Conservation (phyloP, 2,329 filamentous ascomycete species). For the Herpotrichia juniperi region DNA sequence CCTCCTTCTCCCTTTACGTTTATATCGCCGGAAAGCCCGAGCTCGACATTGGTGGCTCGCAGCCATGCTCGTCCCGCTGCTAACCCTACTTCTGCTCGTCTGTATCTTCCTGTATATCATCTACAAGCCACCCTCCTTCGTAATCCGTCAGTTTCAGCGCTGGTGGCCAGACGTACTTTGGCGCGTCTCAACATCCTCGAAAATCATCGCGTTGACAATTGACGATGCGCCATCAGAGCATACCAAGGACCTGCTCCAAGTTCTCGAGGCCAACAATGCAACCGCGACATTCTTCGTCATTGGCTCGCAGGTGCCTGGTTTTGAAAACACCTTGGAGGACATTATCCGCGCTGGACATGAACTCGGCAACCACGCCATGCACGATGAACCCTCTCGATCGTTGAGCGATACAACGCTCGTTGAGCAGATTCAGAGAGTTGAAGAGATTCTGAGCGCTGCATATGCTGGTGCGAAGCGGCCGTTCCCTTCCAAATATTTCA, state of each 20-base stretch:
- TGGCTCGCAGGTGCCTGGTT: constrained; percentile 71
- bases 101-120: constrained; percentile 63
- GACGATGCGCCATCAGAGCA: constrained; percentile 82
- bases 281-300: constrained; percentile 90
- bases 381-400: constrained; percentile 75
- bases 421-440: constrained; percentile 69
- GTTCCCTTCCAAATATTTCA: constrained; percentile 71
- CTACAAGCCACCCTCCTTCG: constrained; percentile 76
- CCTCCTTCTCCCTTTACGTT: no score
- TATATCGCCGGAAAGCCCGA: no score
- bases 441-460: constrained; percentile 62
- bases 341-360: constrained; percentile 61
- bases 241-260: constrained; percentile 71
- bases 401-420: constrained; percentile 66
- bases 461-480: constrained; percentile 53
- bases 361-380: constrained; percentile 88
- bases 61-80: no score
- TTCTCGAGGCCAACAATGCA: constrained; percentile 69
- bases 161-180: constrained; percentile 82
- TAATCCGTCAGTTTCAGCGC: constrained; percentile 73
- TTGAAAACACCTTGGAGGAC: constrained; percentile 55
- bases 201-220: constrained; percentile 80
- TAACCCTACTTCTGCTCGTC: constrained; percentile 33
- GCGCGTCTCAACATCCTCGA: constrained; percentile 65
- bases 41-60: no score